Percentiles rank a stretch among this genome's conserved stretches.
phyloP scores from a whole-genome alignment of 257 asterid genomes.

The Nicotiana paniculata region DNA sequence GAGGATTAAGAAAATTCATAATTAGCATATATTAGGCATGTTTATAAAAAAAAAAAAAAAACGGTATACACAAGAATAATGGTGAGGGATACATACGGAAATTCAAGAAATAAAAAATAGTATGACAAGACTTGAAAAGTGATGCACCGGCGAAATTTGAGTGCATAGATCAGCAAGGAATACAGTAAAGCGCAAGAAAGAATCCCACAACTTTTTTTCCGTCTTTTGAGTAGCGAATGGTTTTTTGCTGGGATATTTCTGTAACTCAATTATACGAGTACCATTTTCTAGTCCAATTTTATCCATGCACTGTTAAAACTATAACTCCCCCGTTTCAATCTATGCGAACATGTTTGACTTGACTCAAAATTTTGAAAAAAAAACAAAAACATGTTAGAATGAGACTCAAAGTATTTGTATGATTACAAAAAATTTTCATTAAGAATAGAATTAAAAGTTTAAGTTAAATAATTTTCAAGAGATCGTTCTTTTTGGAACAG shows the following conservation, averaged over 20 bases:
- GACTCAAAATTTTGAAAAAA: too few relatives aligned
- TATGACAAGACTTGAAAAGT: slow-evolving; percentile 22
- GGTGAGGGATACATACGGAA: neutral
- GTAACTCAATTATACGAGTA: neutral
- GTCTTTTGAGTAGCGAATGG: neutral
- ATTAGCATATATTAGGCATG: too few relatives aligned
- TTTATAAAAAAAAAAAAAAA: neutral
- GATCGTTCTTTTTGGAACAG: too few relatives aligned
- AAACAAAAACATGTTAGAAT: too few relatives aligned
- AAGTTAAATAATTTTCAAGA: too few relatives aligned
- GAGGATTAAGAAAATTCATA: too few relatives aligned
- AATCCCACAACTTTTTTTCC: slow-evolving; percentile 8
- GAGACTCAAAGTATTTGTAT: too few relatives aligned
- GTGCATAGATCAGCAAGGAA: slow-evolving; percentile 11
- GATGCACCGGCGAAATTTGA: slow-evolving; percentile 20
- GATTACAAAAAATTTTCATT: too few relatives aligned
- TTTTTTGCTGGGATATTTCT: neutral
- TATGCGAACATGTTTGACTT: too few relatives aligned
- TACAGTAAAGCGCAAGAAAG: slow-evolving; percentile 33
- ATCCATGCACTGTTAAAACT: slow-evolving; percentile 1
- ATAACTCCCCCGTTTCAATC: too few relatives aligned
- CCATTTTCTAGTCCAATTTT: neutral
- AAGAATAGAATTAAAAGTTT: too few relatives aligned
- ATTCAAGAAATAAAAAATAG: neutral
- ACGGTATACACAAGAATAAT: neutral